Conservation (phyloP, 306 rosid genomes). For the Dicorynia guianensis region DNA sequence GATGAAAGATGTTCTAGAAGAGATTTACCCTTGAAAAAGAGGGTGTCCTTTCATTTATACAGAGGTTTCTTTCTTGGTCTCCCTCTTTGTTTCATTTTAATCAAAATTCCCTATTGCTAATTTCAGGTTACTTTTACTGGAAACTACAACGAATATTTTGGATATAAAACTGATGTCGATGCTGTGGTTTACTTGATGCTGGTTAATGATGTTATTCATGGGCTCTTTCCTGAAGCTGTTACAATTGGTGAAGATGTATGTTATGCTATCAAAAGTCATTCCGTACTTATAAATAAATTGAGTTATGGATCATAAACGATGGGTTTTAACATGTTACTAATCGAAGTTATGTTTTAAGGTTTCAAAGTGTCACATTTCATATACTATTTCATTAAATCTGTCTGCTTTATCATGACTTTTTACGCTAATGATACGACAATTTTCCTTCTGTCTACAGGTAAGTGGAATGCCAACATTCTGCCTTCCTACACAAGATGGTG, state of each 20-base stretch:
- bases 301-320: too few relatives aligned
- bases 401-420: too few relatives aligned
- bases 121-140: conserved; percentile 87
- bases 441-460: conserved; percentile 63
- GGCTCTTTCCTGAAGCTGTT: conserved; percentile 92
- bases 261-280: conserved; percentile 39
- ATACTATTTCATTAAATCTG: too few relatives aligned
- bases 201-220: conserved; percentile 95
- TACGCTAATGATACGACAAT: conserved; percentile 4
- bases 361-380: too few relatives aligned
- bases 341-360: too few relatives aligned
- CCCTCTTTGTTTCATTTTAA: not conserved
- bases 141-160: conserved; percentile 91
- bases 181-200: conserved; percentile 96
- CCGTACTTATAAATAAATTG: not conserved
- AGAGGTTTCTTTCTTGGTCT: conserved; percentile 27
- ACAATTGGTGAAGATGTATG: conserved; percentile 97
- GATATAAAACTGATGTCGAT: conserved; percentile 85
- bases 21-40: conserved; percentile 5
- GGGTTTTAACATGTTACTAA: too few relatives aligned
- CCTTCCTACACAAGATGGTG: conserved; percentile 68
- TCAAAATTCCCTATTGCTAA: conserved; percentile 9
- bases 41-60: conserved; percentile 23
- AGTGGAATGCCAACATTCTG: conserved; percentile 88
- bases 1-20: conserved; percentile 26